A percentile compares a stretch with the other conserved stretches of the same genome.
phyloP scores from a whole-genome alignment of 2,329 filamentous ascomycete genomes.

The Aspergillus carbonarius region DNA sequence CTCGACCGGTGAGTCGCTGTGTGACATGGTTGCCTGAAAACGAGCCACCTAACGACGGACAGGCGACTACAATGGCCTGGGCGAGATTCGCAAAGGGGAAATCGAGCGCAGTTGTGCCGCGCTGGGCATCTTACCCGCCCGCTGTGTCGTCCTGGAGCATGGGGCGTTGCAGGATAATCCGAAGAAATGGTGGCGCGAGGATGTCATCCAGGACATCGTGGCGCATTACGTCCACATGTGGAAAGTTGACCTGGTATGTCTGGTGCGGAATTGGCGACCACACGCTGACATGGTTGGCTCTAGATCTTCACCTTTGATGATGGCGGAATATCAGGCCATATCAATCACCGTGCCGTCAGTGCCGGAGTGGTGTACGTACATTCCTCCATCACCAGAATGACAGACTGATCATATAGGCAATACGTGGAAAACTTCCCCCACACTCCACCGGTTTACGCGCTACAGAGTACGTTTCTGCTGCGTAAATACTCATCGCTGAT shows the following conservation, averaged over 20 bases:
- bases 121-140: constrained; percentile 24
- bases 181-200: constrained; percentile 40
- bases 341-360: constrained; percentile 44
- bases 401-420: background rate
- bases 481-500: constrained; percentile 43
- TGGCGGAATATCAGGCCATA: constrained; percentile 42
- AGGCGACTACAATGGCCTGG: constrained; percentile 25
- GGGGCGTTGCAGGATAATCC: constrained; percentile 42
- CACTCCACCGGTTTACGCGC: constrained; percentile 37
- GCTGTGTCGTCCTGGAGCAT: constrained; percentile 40
- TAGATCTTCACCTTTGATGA: constrained; percentile 45
- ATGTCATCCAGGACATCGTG: constrained; percentile 33
- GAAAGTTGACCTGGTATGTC: constrained; percentile 38
- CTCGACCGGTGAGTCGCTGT: constrained; percentile 19
- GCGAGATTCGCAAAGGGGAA: constrained; percentile 21
- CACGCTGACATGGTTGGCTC: too few species aligned
- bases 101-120: constrained; percentile 23
- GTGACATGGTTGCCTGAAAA: background rate
- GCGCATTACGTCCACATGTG: constrained; percentile 38
- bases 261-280: too few species aligned
- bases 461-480: constrained; percentile 36
- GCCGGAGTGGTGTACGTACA: constrained; percentile 37
- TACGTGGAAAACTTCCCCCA: constrained; percentile 30
- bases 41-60: background rate
- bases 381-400: background rate